Percentiles rank a stretch among this genome's conserved stretches.
Evolutionary conservation across 352 stramenopile genomes (phyloP).

Genomic region (Globisporangium carolinianum): DNA sequence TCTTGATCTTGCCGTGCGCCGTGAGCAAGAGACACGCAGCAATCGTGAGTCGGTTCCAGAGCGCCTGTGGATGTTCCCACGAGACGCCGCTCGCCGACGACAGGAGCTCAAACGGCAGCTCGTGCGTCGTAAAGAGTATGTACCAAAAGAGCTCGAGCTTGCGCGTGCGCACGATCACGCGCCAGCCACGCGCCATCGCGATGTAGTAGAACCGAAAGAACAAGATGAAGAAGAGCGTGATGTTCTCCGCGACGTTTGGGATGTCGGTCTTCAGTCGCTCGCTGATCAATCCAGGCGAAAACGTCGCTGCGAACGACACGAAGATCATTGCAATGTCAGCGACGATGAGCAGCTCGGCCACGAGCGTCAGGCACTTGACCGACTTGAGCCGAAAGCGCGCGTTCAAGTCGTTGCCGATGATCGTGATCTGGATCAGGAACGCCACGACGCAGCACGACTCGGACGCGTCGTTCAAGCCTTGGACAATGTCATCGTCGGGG

Average conservation of each 20-base stretch:
- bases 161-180: slow-evolving; percentile 2
- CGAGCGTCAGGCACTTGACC: slow-evolving; percentile 17
- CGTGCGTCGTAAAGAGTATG: slow-evolving; percentile 25
- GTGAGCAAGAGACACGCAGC: slow-evolving; percentile 21
- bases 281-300: not conserved
- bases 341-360: slow-evolving; percentile 17
- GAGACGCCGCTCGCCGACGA: slow-evolving; percentile 14
- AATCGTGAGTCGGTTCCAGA: slow-evolving; percentile 33
- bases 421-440: slow-evolving; percentile 36
- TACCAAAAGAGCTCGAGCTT: slow-evolving; percentile 23
- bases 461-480: slow-evolving; percentile 24
- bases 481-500: slow-evolving; percentile 10
- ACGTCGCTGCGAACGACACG: slow-evolving; percentile 3
- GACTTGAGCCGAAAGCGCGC: slow-evolving; percentile 19
- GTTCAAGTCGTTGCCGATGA: slow-evolving; percentile 21
- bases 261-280: slow-evolving; percentile 15
- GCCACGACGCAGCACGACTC: slow-evolving; percentile 24
- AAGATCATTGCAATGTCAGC: slow-evolving; percentile 2
- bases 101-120: slow-evolving; percentile 24
- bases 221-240: slow-evolving; percentile 27
- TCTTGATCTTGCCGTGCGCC: slow-evolving; percentile 7
- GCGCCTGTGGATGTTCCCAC: slow-evolving; percentile 32
- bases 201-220: slow-evolving; percentile 39
- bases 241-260: slow-evolving; percentile 20
- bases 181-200: slow-evolving; percentile 14